These are phyloP conservation scores for Tulasnella sp. DNA, from an alignment of 768 basidiomycete genomes.

Conservation along the genomic window DNA sequence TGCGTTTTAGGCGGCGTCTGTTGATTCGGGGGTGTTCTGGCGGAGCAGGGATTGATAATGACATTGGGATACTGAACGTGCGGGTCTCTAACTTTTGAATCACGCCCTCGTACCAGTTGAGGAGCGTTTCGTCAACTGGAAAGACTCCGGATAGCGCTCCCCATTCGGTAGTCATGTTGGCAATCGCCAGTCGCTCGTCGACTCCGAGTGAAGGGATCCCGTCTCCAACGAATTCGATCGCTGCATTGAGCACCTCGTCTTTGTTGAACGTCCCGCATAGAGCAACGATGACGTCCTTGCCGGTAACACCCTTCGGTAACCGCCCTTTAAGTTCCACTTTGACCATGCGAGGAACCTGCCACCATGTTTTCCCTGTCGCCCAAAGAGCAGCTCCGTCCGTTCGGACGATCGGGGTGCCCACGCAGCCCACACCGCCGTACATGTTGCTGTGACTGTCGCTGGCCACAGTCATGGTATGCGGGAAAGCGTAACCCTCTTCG, in stretches of 20 bases:
- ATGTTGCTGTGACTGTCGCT: constrained; percentile 97
- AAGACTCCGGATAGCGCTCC: constrained; percentile 94
- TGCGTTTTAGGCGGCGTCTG: constrained; percentile 49
- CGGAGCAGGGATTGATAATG: constrained; percentile 47
- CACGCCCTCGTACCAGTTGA: constrained; percentile 75
- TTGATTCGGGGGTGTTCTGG: constrained; percentile 85
- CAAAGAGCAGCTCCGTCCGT: constrained; percentile 92
- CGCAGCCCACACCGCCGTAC: constrained; percentile 96
- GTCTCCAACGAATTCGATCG: constrained; percentile 90
- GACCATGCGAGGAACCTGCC: constrained; percentile 96
- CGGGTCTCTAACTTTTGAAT: constrained; percentile 64
- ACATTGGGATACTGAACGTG: constrained; percentile 45
- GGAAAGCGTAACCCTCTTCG: constrained; percentile 98
- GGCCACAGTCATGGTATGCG: constrained; percentile 88
- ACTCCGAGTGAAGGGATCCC: constrained; percentile 67
- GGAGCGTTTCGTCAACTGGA: constrained; percentile 72
- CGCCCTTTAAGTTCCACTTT: constrained; percentile 81
- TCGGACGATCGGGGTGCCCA: constrained; percentile 94
- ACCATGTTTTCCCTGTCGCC: constrained; percentile 99
- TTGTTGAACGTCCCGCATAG: constrained; percentile 92
- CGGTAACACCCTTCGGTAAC: constrained; percentile 81
- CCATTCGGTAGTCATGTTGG: constrained; percentile 99
- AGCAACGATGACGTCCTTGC: constrained; percentile 97
- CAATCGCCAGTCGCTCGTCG: constrained; percentile 89
- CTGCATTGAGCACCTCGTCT: constrained; percentile 93